Base-by-base conservation (phyloP, 83 land plant genomes). In the Picea abies region DNA sequence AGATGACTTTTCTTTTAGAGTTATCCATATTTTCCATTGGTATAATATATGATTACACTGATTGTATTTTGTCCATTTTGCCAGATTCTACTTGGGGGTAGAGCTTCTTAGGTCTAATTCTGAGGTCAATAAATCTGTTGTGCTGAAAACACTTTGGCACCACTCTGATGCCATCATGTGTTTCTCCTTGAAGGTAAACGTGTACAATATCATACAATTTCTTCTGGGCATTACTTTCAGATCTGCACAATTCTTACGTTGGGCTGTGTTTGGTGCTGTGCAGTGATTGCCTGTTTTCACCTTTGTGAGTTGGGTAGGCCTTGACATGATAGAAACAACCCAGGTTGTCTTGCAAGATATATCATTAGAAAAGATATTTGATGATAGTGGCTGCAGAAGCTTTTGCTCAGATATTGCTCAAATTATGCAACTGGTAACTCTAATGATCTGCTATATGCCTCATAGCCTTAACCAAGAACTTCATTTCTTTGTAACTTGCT, bases 251-350 rank as follows among this genome's bases (percentile, higher is more conserved):
- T 39, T 23, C 2, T 39, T 47, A 49, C 35, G 5, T 22, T 77
- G 25, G 60, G 58, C 35, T 72, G 63, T 47, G 61, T 12, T 84
- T 75, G 20, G 14, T 73, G 75, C 8, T 60, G n/a, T 76, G 72
- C 93, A 92, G 95, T 84, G 91, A 14, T 84, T 90, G 29, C 92
- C 97, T 14, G 88, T 85, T 23, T 94, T 94, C 83, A 95, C 92
- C 17, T 95, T 95, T 82, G 94, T 96, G 6, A 95, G 93, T 72
- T 91, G 90, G 76, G 94, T 93, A 6, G 97, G 97, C 3, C 91
- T 95, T 25, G 97, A 95, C 73, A 93, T 95, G 97, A 90, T 95
- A 10, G 97, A 95, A 73, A 95, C 96, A 20, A 90, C 96, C 47
- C 89, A 89, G 60, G 87, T 89, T 19, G 92, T 90, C 12, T 88